Conservation (phyloP, 2,329 filamentous ascomycete species). For the Xenosphaeropsis pyriputrescens region DNA sequence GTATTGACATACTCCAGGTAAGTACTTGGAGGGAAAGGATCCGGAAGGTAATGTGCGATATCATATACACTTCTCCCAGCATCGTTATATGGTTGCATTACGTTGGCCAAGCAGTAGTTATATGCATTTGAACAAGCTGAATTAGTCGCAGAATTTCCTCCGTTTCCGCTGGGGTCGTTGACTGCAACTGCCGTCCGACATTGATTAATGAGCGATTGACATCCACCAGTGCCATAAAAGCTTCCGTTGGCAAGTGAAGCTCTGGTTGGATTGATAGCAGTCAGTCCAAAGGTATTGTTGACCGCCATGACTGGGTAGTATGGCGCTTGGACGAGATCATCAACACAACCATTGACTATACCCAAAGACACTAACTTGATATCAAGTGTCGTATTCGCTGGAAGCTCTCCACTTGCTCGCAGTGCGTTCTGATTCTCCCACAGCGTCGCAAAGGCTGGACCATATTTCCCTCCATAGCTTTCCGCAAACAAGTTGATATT, state of each 20-base stretch:
- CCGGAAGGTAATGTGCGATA: slow-evolving; percentile 20
- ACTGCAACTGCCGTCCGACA: slow-evolving; percentile 30
- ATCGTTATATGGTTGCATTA: slow-evolving; percentile 18
- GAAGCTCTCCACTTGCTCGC: slow-evolving; percentile 31
- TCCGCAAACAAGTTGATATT: slow-evolving; percentile 54
- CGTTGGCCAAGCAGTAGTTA: slow-evolving; percentile 16
- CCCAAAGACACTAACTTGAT: slow-evolving; percentile 49
- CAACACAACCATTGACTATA: slow-evolving; percentile 59
- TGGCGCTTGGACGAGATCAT: slow-evolving; percentile 44
- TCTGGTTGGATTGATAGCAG: slow-evolving; percentile 35
- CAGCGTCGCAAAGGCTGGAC: slow-evolving; percentile 43
- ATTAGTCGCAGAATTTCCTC: slow-evolving; percentile 21
- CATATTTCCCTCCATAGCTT: slow-evolving; percentile 58
- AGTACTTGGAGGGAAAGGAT: slow-evolving; percentile 48
- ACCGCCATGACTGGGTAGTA: slow-evolving; percentile 40
- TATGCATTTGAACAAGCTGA: slow-evolving; percentile 18
- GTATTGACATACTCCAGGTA: slow-evolving; percentile 53
- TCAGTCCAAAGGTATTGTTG: slow-evolving; percentile 52
- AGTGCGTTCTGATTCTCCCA: slow-evolving; percentile 47
- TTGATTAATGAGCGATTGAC: slow-evolving; percentile 32
- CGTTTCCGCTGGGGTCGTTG: slow-evolving; percentile 25
- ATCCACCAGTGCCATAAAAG: slow-evolving; percentile 33
- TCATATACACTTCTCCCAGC: slow-evolving; percentile 20
- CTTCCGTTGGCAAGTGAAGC: slow-evolving; percentile 28
- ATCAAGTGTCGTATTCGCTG: slow-evolving; percentile 35